A percentile compares a stretch with the other conserved stretches of the same genome.
Conservation (phyloP, 306 rosid genomes). For the Rubus parviflorus region DNA sequence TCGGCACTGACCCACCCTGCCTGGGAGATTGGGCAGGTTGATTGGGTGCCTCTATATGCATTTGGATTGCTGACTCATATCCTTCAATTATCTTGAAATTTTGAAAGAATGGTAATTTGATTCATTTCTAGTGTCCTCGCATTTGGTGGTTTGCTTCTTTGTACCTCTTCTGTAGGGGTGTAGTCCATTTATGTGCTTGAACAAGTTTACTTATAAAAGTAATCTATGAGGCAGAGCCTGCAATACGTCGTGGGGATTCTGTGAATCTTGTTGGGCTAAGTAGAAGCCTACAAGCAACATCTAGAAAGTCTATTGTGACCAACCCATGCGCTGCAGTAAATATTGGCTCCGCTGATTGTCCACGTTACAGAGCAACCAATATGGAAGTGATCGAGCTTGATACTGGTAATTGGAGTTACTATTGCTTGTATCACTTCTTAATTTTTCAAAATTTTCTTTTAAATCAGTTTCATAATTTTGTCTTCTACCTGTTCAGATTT, state of each 20-base stretch:
- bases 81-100: background rate
- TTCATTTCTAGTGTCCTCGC: background rate
- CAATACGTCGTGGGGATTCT: conserved; percentile 85
- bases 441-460: conserved; percentile 13
- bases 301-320: conserved; percentile 92
- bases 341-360: conserved; percentile 87
- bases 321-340: conserved; percentile 92
- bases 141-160: background rate
- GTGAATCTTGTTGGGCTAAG: conserved; percentile 92
- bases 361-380: conserved; percentile 91
- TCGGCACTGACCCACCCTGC: background rate
- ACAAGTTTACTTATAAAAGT: background rate
- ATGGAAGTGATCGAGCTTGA: conserved; percentile 99
- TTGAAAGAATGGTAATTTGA: background rate
- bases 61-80: background rate
- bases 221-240: conserved; percentile 65
- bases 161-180: background rate
- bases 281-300: conserved; percentile 98
- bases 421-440: conserved; percentile 7
- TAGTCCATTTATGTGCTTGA: background rate
- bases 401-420: conserved; percentile 58
- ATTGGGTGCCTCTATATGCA: background rate
- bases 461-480: conserved; percentile 19
- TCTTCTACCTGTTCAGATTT: conserved; percentile 56
- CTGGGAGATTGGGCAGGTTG: background rate